Percentiles rank a stretch among this genome's conserved stretches.
Evolutionary conservation across 768 basidiomycete species (phyloP).

Genomic region (Phaeotremella skinneri): DNA sequence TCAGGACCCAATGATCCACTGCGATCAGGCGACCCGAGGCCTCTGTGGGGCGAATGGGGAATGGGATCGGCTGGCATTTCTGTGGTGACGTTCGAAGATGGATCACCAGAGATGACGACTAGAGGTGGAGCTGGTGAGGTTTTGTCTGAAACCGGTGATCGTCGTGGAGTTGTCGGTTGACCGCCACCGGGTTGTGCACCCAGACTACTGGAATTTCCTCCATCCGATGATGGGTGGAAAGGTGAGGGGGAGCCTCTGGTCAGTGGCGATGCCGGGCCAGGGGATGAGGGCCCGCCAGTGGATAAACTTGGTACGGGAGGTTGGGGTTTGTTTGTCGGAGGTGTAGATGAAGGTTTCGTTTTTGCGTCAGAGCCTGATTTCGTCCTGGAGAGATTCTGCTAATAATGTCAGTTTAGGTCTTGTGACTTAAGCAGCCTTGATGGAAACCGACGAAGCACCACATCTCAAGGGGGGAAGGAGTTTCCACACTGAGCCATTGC

Average conservation of each 20-base stretch:
- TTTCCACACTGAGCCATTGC: no score
- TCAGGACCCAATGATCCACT: constrained; percentile 33
- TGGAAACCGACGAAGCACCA: no score
- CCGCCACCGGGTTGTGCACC: constrained; percentile 3
- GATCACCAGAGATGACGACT: constrained; percentile 51
- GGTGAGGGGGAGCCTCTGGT: constrained; percentile 2
- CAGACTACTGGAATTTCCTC: background rate
- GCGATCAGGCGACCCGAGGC: constrained; percentile 47
- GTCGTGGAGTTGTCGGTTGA: constrained; percentile 36
- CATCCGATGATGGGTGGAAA: constrained; percentile 12
- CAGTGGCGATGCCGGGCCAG: constrained; percentile 30
- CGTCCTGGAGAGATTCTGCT: constrained; percentile 38
- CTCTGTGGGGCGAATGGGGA: constrained; percentile 51
- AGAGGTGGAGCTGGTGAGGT: constrained; percentile 52
- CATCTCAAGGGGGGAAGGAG: background rate
- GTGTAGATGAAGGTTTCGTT: constrained; percentile 32
- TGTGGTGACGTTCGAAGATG: constrained; percentile 27
- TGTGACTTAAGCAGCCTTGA: background rate
- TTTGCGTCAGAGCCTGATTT: constrained; percentile 28
- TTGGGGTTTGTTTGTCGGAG: constrained; percentile 29
- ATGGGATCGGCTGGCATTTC: constrained; percentile 54
- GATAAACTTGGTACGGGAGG: constrained; percentile 22
- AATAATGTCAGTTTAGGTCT: background rate
- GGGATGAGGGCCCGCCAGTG: constrained; percentile 40
- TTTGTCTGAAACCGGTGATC: constrained; percentile 47